Conservation (phyloP, 257 asterid genomes). For the Rehmannia glutinosa region DNA sequence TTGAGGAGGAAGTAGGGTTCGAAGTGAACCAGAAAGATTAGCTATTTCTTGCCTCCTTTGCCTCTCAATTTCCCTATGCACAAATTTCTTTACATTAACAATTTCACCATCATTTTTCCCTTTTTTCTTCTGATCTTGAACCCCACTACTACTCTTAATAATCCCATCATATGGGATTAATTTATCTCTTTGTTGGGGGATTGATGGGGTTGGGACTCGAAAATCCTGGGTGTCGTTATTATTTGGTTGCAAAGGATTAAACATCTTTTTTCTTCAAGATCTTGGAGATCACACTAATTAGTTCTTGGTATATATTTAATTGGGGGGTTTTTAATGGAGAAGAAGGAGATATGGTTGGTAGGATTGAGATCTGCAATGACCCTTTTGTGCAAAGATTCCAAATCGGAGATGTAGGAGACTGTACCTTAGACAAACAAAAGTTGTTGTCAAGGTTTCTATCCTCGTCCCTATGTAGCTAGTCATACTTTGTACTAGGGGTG, state of each 20-base stretch:
- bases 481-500: too few species aligned
- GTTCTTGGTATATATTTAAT: background rate
- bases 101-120: background rate
- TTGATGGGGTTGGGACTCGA: background rate
- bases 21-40: slow-evolving; percentile 30
- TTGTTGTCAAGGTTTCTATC: too few species aligned
- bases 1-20: too few species aligned
- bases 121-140: background rate
- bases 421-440: too few species aligned
- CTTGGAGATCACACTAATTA: too few species aligned
- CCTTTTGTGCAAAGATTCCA: background rate
- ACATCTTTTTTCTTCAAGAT: background rate
- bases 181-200: background rate
- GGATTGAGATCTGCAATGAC: slow-evolving; percentile 10
- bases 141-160: too few species aligned
- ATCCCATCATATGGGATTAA: too few species aligned
- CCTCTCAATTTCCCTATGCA: slow-evolving; percentile 33
- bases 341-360: background rate
- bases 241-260: background rate
- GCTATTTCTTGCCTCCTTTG: slow-evolving; percentile 50
- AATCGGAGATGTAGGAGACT: background rate
- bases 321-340: background rate
- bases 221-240: background rate
- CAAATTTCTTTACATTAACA: slow-evolving; percentile 16
- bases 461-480: too few species aligned